phyloP scores from a whole-genome alignment of 495 filamentous ascomycete genomes.

The Peziza echinospora region DNA sequence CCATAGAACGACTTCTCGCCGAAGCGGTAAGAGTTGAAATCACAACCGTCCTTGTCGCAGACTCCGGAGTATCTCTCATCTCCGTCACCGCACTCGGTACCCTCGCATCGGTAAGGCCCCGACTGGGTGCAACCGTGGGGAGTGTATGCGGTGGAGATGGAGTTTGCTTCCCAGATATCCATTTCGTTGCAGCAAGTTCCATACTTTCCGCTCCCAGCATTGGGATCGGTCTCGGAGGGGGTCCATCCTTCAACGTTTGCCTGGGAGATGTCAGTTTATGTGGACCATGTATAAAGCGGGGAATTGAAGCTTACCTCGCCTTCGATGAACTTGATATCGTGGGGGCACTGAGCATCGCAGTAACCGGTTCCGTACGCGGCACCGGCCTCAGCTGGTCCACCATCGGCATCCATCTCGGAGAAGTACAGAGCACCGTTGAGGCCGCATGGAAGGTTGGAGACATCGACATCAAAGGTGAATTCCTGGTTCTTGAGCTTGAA shows the following conservation, averaged over 20 bases:
- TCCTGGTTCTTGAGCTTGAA: conserved; percentile 36
- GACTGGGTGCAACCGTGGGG: conserved; percentile 37
- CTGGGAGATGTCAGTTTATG: conserved; percentile 7
- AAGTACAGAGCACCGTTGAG: conserved; percentile 50
- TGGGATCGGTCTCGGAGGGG: conserved; percentile 26
- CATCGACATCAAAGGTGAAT: conserved; percentile 41
- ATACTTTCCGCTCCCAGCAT: conserved; percentile 34
- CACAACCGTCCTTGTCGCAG: conserved; percentile 44
- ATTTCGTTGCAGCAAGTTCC: conserved; percentile 43
- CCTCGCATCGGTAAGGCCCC: conserved; percentile 31
- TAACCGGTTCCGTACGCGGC: conserved; percentile 47
- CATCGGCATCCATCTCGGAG: conserved; percentile 33
- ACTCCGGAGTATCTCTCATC: conserved; percentile 26
- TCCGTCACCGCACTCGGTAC: conserved; percentile 29
- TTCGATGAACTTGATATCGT: conserved; percentile 46
- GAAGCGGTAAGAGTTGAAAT: conserved; percentile 55
- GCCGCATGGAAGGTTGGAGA: conserved; percentile 37
- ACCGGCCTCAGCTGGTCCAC: conserved; percentile 33
- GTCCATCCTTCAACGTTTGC: conserved; percentile 36
- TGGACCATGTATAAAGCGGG: background rate
- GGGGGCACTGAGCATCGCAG: conserved; percentile 43
- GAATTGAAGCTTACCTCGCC: conserved; percentile 24
- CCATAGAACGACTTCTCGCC: conserved; percentile 44
- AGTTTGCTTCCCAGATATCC: conserved; percentile 52
- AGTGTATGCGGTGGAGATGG: conserved; percentile 34